Conservation (phyloP, 2,329 filamentous ascomycete genomes). For the Neonectria hederae region DNA sequence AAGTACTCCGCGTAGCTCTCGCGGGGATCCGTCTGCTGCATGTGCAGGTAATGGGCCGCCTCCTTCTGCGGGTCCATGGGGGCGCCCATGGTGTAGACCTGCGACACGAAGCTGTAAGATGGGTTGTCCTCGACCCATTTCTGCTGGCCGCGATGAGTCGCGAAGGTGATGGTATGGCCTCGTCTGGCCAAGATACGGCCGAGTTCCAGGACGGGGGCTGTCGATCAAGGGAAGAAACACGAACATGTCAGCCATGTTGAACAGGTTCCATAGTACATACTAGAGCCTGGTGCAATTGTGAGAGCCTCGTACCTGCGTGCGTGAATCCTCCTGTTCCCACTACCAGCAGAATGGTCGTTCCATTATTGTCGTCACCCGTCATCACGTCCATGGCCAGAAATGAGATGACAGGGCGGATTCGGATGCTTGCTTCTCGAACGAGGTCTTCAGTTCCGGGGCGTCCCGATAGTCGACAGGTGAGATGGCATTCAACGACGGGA, state of each 20-base stretch:
- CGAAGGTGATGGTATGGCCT: too few relatives aligned
- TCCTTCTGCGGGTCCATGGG: background rate
- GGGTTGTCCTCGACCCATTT: background rate
- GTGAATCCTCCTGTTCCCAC: background rate
- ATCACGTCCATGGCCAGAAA: background rate
- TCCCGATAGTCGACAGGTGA: background rate
- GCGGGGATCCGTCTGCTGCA: background rate
- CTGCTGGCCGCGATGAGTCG: background rate
- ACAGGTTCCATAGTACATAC: too few relatives aligned
- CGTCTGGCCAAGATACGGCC: too few relatives aligned
- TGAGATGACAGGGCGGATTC: constrained; percentile 4
- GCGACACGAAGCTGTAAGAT: background rate
- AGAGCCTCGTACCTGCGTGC: background rate
- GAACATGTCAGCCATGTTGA: too few relatives aligned
- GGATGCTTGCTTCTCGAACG: background rate
- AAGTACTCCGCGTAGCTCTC: background rate
- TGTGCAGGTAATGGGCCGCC: background rate
- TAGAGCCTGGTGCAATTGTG: background rate
- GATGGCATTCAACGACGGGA: background rate
- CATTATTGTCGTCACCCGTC: background rate
- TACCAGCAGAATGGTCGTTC: background rate
- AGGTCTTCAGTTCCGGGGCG: background rate
- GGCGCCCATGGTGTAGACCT: background rate
- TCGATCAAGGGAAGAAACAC: too few relatives aligned
- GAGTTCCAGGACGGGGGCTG: too few relatives aligned